phyloP scores from a whole-genome alignment of 805 yeast genomes.

The Metschnikowia santaceciliae region DNA sequence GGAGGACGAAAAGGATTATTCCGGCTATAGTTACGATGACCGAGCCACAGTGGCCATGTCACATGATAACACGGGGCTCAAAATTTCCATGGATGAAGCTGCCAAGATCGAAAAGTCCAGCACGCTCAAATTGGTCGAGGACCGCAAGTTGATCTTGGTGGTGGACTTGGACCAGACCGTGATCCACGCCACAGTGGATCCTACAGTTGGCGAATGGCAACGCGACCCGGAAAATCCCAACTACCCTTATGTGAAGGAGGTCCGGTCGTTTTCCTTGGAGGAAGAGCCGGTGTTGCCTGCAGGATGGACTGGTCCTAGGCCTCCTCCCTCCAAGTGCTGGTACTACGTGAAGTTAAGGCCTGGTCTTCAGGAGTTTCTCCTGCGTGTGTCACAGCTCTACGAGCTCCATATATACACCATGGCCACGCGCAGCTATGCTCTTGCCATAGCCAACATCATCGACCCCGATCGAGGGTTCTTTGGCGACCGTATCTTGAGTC shows the following conservation, averaged over 20 bases:
- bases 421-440: conserved; percentile 95
- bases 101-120: conserved; percentile 70
- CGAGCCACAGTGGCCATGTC: conserved; percentile 86
- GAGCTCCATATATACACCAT: conserved; percentile 95
- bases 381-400: conserved; percentile 56
- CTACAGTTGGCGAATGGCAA: conserved; percentile 96
- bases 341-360: conserved; percentile 93
- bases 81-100: conserved; percentile 84
- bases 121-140: conserved; percentile 55
- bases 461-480: conserved; percentile 86
- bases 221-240: conserved; percentile 81
- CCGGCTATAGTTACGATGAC: conserved; percentile 62
- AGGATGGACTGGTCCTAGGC: conserved; percentile 56
- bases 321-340: conserved; percentile 65
- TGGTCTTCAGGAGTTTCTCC: conserved; percentile 72
- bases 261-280: conserved; percentile 67
- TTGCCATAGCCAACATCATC: conserved; percentile 81
- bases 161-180: conserved; percentile 98
- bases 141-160: conserved; percentile 75
- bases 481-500: conserved; percentile 84
- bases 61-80: conserved; percentile 80
- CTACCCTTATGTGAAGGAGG: conserved; percentile 79
- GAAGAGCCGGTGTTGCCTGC: conserved; percentile 66
- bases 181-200: conserved; percentile 96
- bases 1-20: conserved; percentile 65